phyloP scores from a whole-genome alignment of 176 grass and related monocot species.

The Neostapfia colusana region DNA sequence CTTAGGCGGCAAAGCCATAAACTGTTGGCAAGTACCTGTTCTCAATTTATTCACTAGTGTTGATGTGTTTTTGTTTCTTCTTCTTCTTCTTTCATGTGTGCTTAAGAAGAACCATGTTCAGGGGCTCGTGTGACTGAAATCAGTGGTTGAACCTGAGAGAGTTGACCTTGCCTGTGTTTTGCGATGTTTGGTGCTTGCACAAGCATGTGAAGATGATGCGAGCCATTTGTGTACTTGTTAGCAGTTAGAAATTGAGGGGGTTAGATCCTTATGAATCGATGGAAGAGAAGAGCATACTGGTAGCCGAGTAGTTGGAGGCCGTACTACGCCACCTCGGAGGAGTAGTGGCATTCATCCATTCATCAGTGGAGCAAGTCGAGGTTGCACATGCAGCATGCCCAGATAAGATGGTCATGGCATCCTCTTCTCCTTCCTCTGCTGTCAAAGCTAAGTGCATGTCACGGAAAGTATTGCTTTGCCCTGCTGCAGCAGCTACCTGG shows the following conservation, averaged over 20 bases:
- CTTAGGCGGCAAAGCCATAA: not conserved
- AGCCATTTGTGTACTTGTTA: not conserved
- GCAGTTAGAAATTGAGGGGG: not conserved
- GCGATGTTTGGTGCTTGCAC: not conserved
- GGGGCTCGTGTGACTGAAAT: not conserved
- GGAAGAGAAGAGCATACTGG: not conserved
- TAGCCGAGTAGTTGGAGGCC: not conserved
- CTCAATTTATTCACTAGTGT: conserved; percentile 1
- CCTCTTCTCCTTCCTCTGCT: not conserved
- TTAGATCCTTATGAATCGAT: not conserved
- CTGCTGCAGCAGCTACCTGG: not conserved
- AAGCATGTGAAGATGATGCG: not conserved
- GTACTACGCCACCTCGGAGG: too few species aligned
- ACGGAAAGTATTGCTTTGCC: conserved; percentile 44
- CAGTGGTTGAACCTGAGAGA: not conserved
- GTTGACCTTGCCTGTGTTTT: not conserved
- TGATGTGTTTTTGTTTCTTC: not conserved
- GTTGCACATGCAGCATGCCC: not conserved
- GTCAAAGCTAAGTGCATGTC: conserved; percentile 40
- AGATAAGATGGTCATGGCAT: not conserved
- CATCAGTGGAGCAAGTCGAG: not conserved
- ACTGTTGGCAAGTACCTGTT: not conserved
- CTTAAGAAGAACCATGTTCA: not conserved
- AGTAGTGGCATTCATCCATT: not conserved
- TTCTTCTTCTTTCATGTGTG: not conserved